Evolutionary conservation across 2,329 filamentous ascomycete species (phyloP), one percentile per base, ranked within the genome.

Genomic region (Escovopsis sp.): DNA sequence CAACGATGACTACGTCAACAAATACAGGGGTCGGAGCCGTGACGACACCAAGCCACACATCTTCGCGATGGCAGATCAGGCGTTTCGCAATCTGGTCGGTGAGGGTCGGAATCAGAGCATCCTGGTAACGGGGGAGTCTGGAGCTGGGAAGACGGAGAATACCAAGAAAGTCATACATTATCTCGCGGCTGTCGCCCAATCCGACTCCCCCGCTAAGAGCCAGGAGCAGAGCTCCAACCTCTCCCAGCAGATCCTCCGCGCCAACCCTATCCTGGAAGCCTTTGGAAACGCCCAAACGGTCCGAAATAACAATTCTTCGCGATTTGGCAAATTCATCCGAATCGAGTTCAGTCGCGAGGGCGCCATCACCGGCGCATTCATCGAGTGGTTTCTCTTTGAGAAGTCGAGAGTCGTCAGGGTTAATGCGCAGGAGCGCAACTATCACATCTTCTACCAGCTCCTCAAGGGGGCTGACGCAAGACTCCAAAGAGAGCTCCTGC

Each of bases 131-230:
- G 90, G 90, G 58, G 90, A 98, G 62, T 98, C 90, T 14, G 90
- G 90, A 52, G 90, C 90, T 25, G 90, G 90, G 47, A 98, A 98
- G 62, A 98, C 90, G 0, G 90, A 98, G 55, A 98, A 98, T 54
- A 98, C 90, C 13, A 98, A 98, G 54, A 98, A 98, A 56, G 90
- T 98, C 46, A 98, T 98, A 37, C 92, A 98, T 50, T 98, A 98
- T 52, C 74, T 98, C 30, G 90, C 90, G 12, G 86, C 90, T 2
- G 90, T 98, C 31, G 90, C 90, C 9, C 81, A 83, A 29, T 75
- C 83, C 0, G 88, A 96, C 40, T 76, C 78, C 0, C 70, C 79
- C 2, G 53, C 70, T 56, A 62, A 77, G 65, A 60, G 66, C 61
- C 59, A 78, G 63, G 53, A 57, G 4, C 65, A 69, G 44, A 73